These are phyloP conservation scores for Epithele typhae DNA, from an alignment of 768 basidiomycete species.

Conservation along the genomic window DNA sequence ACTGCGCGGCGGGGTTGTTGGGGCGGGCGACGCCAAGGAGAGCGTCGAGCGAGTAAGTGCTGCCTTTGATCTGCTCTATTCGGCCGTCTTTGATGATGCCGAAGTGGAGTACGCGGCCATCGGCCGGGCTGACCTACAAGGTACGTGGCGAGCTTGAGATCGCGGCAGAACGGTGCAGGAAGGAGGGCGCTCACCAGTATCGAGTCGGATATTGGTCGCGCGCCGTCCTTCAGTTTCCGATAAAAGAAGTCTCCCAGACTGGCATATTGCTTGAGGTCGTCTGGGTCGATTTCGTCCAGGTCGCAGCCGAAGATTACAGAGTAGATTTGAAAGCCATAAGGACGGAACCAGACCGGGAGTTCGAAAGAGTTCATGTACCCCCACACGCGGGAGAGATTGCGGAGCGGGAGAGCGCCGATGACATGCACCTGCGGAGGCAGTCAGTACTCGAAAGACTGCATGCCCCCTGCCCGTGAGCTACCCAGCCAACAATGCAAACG, in stretches of 20 bases:
- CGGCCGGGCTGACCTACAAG: constrained; percentile 83
- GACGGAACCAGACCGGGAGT: constrained; percentile 94
- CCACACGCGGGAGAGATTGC: constrained; percentile 96
- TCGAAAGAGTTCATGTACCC: constrained; percentile 92
- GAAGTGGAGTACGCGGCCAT: constrained; percentile 89
- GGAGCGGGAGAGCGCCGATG: constrained; percentile 88
- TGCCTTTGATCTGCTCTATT: constrained; percentile 97
- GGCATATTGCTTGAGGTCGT: constrained; percentile 73
- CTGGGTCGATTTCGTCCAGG: constrained; percentile 81
- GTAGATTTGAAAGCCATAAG: constrained; percentile 82
- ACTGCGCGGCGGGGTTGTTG: constrained; percentile 35
- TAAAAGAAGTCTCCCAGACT: constrained; percentile 97
- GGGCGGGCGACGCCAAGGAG: constrained; percentile 74
- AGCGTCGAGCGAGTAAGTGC: constrained; percentile 94
- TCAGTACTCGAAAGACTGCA: too few species aligned
- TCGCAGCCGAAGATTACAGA: constrained; percentile 90
- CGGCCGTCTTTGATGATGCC: constrained; percentile 74
- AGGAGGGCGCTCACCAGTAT: constrained; percentile 49
- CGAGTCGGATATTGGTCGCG: constrained; percentile 72
- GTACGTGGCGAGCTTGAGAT: background rate
- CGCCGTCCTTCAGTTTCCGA: constrained; percentile 76
- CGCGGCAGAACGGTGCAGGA: background rate
- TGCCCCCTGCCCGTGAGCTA: too few species aligned
- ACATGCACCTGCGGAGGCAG: constrained; percentile 81
- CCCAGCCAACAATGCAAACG: background rate